Evolutionary conservation across 441 rosid species (phyloP).

Genomic region (Pelargonium cotyledonis): DNA sequence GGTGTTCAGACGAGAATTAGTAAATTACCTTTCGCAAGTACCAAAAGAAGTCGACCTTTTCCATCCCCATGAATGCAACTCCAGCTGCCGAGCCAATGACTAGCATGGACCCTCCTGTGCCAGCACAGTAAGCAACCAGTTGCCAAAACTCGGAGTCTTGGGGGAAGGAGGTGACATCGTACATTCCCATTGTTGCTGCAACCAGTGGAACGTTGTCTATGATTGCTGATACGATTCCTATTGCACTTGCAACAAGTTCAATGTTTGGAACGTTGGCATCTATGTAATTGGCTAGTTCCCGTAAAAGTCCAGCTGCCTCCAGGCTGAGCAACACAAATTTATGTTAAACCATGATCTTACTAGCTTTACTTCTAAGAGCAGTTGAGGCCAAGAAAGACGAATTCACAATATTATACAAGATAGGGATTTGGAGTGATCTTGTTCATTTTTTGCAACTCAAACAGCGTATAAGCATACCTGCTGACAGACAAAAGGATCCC

Average conservation of each 20-base stretch:
- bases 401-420: too few species aligned
- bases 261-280: constrained; percentile 67
- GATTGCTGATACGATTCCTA: constrained; percentile 79
- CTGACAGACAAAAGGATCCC: constrained; percentile 86
- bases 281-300: constrained; percentile 80
- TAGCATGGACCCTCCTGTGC: constrained; percentile 89
- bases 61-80: constrained; percentile 94
- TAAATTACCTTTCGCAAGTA: constrained; percentile 61
- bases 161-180: constrained; percentile 74
- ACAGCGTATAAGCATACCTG: constrained; percentile 38
- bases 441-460: background rate
- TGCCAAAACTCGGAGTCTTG: constrained; percentile 91
- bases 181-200: constrained; percentile 97
- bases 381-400: too few species aligned
- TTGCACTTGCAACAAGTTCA: constrained; percentile 69
- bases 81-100: constrained; percentile 86
- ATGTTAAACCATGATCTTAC: background rate
- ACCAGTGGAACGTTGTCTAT: constrained; percentile 88
- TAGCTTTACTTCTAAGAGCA: background rate
- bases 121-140: constrained; percentile 78
- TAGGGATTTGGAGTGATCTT: too few species aligned
- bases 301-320: constrained; percentile 92
- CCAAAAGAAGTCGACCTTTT: constrained; percentile 91
- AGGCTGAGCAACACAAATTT: constrained; percentile 36
- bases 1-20: background rate